phyloP scores from a whole-genome alignment of 176 grass and related monocot species.

The Ananas comosus region DNA sequence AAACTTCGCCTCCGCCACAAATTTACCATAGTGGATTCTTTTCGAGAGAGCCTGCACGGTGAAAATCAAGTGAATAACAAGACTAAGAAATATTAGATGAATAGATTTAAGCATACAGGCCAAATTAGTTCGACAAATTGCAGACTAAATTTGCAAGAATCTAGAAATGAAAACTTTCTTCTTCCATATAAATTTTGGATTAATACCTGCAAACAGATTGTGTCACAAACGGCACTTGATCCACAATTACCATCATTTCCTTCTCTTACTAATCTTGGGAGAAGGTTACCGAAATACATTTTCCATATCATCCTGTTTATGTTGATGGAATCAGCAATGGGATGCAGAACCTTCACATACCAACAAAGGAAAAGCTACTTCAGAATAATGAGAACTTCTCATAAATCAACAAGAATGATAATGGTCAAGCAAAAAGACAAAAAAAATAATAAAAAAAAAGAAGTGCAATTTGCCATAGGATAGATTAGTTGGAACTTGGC shows the following conservation, averaged over 20 bases:
- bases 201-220: constrained; percentile 78
- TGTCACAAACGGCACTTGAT: constrained; percentile 83
- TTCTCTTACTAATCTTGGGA: constrained; percentile 71
- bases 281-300: constrained; percentile 79
- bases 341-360: constrained; percentile 60
- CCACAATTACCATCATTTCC: constrained; percentile 85
- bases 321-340: constrained; percentile 72
- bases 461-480: background rate
- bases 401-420: background rate
- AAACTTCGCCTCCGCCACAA: constrained; percentile 95
- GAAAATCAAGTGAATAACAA: background rate
- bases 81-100: background rate
- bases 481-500: background rate
- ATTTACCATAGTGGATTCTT: constrained; percentile 98
- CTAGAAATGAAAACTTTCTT: background rate
- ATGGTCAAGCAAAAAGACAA: background rate
- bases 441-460: constrained; percentile 1
- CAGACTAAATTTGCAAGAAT: background rate
- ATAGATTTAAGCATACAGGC: background rate
- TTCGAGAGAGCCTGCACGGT: constrained; percentile 65
- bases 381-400: constrained; percentile 6
- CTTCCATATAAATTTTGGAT: background rate
- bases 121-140: background rate
- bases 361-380: constrained; percentile 12
- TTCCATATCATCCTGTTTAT: constrained; percentile 90